Conservation (phyloP, 2,329 filamentous ascomycete genomes). For the Neoarthrinium moseri region DNA sequence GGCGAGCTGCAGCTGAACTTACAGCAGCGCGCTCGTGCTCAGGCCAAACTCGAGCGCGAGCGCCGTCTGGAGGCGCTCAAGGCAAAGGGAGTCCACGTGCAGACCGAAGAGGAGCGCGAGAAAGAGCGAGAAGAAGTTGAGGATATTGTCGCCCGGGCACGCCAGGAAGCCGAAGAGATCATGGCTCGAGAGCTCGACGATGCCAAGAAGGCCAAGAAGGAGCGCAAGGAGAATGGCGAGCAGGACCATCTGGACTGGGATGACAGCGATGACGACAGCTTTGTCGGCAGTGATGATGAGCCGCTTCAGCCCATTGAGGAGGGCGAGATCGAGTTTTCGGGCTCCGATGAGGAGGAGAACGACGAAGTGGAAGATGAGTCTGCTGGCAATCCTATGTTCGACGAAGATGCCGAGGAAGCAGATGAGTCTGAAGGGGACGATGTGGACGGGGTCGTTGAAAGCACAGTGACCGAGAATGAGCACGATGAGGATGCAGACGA, state of each 20-base stretch:
- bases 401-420: slow-evolving; percentile 34
- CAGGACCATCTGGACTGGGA: slow-evolving; percentile 54
- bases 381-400: slow-evolving; percentile 25
- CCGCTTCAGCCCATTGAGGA: slow-evolving; percentile 40
- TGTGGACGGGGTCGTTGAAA: slow-evolving; percentile 32
- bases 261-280: slow-evolving; percentile 48
- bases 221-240: slow-evolving; percentile 38
- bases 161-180: slow-evolving; percentile 76
- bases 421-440: slow-evolving; percentile 39
- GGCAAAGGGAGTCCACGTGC: slow-evolving; percentile 76
- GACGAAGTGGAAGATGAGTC: slow-evolving; percentile 34
- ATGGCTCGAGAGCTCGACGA: slow-evolving; percentile 73
- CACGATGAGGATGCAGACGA: slow-evolving; percentile 41
- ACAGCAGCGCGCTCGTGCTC: slow-evolving; percentile 70
- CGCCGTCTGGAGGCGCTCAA: slow-evolving; percentile 74
- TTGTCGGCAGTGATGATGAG: slow-evolving; percentile 39
- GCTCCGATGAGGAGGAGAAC: slow-evolving; percentile 37
- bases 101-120: slow-evolving; percentile 84
- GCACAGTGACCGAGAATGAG: slow-evolving; percentile 13
- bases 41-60: slow-evolving; percentile 75
- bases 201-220: slow-evolving; percentile 62
- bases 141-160: slow-evolving; percentile 81
- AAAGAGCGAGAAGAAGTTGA: slow-evolving; percentile 81
- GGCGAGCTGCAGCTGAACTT: slow-evolving; percentile 69
- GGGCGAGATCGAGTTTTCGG: slow-evolving; percentile 31